Conservation (phyloP, 306 rosid species). For the Rosa lucieae region DNA sequence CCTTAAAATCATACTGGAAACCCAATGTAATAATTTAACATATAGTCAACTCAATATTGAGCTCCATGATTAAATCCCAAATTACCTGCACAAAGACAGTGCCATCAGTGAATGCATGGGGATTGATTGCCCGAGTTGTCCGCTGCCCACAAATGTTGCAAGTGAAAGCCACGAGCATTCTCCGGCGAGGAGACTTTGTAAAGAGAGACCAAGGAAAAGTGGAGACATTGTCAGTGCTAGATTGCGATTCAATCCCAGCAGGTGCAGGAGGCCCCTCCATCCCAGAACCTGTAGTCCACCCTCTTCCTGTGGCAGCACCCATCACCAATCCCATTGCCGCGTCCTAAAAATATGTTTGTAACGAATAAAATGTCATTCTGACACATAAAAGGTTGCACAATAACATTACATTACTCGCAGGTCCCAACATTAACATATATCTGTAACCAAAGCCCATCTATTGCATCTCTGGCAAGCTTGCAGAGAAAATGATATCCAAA, state of each 20-base stretch:
- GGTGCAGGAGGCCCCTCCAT: conserved; percentile 96
- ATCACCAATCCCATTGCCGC: conserved; percentile 94
- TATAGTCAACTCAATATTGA: neutral
- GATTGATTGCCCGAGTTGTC: conserved; percentile 91
- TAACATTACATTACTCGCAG: neutral
- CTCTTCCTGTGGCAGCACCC: conserved; percentile 86
- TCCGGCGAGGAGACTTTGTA: conserved; percentile 90
- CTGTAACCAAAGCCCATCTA: neutral
- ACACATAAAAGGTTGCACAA: neutral
- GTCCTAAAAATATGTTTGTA: conserved; percentile 43
- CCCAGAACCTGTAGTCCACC: conserved; percentile 98
- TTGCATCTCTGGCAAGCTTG: neutral
- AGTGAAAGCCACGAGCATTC: conserved; percentile 92
- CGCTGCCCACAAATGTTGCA: conserved; percentile 93
- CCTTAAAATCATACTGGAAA: neutral
- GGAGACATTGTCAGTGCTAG: conserved; percentile 65
- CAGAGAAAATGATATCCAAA: neutral
- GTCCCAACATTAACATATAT: neutral
- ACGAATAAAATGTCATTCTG: neutral
- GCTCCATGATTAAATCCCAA: conserved; percentile 11
- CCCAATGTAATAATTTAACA: neutral
- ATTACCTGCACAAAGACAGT: conserved; percentile 96
- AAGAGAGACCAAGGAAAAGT: conserved; percentile 99
- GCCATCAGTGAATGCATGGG: conserved; percentile 97
- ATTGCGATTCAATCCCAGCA: conserved; percentile 46